Base-by-base conservation (phyloP, 176 grass and related monocot genomes). In the Carex scoparia region DNA sequence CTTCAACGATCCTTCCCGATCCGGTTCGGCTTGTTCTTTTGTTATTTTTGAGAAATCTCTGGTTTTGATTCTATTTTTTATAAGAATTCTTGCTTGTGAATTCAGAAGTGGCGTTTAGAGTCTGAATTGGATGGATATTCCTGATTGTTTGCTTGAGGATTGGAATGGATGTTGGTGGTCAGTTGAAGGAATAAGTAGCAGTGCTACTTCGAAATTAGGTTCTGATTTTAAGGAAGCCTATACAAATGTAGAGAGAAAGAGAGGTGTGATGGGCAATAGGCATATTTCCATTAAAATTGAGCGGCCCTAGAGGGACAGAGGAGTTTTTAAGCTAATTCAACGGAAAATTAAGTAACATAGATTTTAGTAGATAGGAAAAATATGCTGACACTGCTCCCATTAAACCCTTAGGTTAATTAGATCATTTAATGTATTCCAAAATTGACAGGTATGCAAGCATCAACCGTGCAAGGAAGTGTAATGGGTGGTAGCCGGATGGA, bases 401-500 rank as follows among this genome's bases (percentile, higher is more conserved):
- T 75, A 14, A 33, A 38, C 12, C 65, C 18, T 2, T 77, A 30
- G 72, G 10, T 78, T 31, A 33, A 77, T 57, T 2, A 33, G 27
- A 78, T 78, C 13, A 75, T 54, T 55, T 55, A 35, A 57, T 33
- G 2, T 6, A 16, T 79, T 7, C 10, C 23, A 57, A 79, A 58
- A 58, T 79, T 7, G 28, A 35, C 30, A 79, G 74, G 89, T 81
- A 92, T 92, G 87, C 91, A 99, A 64, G 83, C 88, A 51, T 94
- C 93, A 7, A 69, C 86, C 53, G 83, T 98, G 66, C 91, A 98
- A 69, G 93, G 87, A 33, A 95, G 91, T 74, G 88, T 90, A 27
- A 94, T 98, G 88, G 93, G 91, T 30, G 82, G 87, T 33, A 95
- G 89, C 77, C 87, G 87, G 86, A 92, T 98, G 93, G 96, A 98